Conservation (phyloP, 164 flowering plant species). For the Annona cherimola region DNA sequence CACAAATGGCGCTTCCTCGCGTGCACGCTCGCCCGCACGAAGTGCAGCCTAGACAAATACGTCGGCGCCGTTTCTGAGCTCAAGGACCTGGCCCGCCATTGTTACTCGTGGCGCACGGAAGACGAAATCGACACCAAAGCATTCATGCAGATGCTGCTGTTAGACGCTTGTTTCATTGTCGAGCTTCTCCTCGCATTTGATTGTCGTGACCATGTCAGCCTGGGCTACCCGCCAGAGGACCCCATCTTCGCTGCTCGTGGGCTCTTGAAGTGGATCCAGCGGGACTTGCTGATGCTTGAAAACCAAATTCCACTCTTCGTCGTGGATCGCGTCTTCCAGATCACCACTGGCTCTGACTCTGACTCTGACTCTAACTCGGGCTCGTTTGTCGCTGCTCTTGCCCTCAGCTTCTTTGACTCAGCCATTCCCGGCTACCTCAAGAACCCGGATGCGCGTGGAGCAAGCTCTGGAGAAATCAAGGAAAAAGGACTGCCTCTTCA, state of each 20-base stretch:
- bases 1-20: conserved; percentile 31
- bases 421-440: not conserved
- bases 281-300: conserved; percentile 73
- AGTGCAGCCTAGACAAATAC: conserved; percentile 11
- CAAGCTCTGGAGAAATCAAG: too few species aligned
- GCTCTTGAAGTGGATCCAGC: conserved; percentile 51
- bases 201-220: conserved; percentile 30
- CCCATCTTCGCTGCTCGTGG: conserved; percentile 62
- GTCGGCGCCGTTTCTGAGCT: not conserved
- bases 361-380: not conserved
- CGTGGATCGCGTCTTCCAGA: conserved; percentile 34
- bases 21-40: conserved; percentile 17
- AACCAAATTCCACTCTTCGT: conserved; percentile 63
- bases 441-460: too few species aligned
- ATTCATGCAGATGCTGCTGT: conserved; percentile 66
- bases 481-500: too few species aligned
- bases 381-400: not conserved
- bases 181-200: conserved; percentile 42
- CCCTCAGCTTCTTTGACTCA: conserved; percentile 4
- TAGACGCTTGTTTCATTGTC: conserved; percentile 55
- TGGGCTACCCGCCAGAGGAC: conserved; percentile 49
- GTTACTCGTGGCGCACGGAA: not conserved
- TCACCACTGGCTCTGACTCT: not conserved
- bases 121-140: conserved; percentile 32
- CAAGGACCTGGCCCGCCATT: not conserved